Evolutionary conservation across 2,329 filamentous ascomycete species (phyloP).

Genomic region (Pyrenophora graminea): DNA sequence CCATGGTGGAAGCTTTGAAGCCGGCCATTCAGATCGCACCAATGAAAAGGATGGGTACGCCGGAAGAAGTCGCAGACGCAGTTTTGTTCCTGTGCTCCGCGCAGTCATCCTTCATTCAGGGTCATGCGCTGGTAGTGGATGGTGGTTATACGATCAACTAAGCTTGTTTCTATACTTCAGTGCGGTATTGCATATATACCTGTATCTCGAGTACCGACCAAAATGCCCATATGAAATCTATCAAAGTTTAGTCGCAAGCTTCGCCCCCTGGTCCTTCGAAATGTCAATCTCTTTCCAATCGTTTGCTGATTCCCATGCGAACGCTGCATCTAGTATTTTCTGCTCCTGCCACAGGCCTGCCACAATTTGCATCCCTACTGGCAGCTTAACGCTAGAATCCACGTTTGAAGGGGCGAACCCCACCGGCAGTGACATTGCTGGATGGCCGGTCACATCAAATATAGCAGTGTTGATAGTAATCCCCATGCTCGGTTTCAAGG

Average conservation of each 20-base stretch:
- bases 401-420: constrained; percentile 29
- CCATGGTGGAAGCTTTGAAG: constrained; percentile 39
- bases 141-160: constrained; percentile 45
- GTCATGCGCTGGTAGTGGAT: constrained; percentile 54
- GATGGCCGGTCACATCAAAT: constrained; percentile 39
- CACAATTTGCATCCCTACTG: constrained; percentile 49
- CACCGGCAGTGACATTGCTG: constrained; percentile 36
- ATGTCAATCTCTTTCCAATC: constrained; percentile 29
- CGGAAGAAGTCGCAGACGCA: constrained; percentile 60
- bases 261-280: constrained; percentile 1
- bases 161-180: background rate
- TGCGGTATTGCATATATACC: background rate
- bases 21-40: constrained; percentile 53
- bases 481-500: constrained; percentile 35
- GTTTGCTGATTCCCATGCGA: constrained; percentile 36
- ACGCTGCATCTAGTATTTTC: constrained; percentile 33
- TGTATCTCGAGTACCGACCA: background rate
- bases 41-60: constrained; percentile 52
- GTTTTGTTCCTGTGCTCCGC: constrained; percentile 58
- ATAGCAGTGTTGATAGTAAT: constrained; percentile 36
- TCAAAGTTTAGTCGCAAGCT: constrained; percentile 20
- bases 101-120: constrained; percentile 60
- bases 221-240: background rate
- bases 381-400: constrained; percentile 34
- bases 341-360: constrained; percentile 45